Conservation (phyloP, 352 stramenopile species). For the Bremia lactucae region DNA sequence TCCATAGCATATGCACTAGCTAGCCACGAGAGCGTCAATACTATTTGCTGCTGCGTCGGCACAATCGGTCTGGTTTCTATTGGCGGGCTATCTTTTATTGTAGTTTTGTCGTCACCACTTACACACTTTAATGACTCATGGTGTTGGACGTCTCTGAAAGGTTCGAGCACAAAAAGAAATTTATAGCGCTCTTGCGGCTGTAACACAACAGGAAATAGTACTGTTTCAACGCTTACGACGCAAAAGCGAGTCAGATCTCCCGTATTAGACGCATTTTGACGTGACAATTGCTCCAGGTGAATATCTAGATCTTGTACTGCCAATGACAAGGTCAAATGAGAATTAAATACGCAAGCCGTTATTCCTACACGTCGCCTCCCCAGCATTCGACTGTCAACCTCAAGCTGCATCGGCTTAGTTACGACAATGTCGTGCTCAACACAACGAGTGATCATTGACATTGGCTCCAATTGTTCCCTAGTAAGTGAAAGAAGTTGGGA, state of each 20-base stretch:
- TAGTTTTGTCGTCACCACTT: slow-evolving; percentile 7
- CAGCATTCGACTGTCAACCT: slow-evolving; percentile 43
- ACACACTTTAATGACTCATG: slow-evolving; percentile 6
- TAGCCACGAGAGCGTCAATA: slow-evolving; percentile 61
- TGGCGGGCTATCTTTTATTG: slow-evolving; percentile 2
- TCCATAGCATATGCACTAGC: slow-evolving; percentile 13
- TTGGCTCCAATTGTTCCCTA: slow-evolving; percentile 31
- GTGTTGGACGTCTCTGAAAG: slow-evolving; percentile 7
- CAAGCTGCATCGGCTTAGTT: slow-evolving; percentile 42
- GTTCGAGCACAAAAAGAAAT: slow-evolving; percentile 43
- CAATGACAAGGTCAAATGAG: slow-evolving; percentile 28
- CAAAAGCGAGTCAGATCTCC: slow-evolving; percentile 18
- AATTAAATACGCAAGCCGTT: slow-evolving; percentile 37
- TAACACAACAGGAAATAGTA: slow-evolving; percentile 49
- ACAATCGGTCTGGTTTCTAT: slow-evolving; percentile 10
- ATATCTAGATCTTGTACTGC: slow-evolving; percentile 51
- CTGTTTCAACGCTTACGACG: slow-evolving; percentile 26
- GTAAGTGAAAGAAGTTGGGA: slow-evolving; percentile 35
- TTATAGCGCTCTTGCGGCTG: slow-evolving; percentile 49
- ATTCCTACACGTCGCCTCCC: slow-evolving; percentile 31
- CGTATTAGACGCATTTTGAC: background rate
- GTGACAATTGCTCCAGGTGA: slow-evolving; percentile 42
- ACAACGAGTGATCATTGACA: slow-evolving; percentile 28
- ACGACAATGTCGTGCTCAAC: slow-evolving; percentile 41
- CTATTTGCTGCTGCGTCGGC: background rate